A percentile compares a stretch with the other conserved stretches of the same genome.
These are phyloP conservation scores for Pseudocercospora eumusae DNA, from an alignment of 2,329 filamentous ascomycete genomes.

Conservation along the genomic window DNA sequence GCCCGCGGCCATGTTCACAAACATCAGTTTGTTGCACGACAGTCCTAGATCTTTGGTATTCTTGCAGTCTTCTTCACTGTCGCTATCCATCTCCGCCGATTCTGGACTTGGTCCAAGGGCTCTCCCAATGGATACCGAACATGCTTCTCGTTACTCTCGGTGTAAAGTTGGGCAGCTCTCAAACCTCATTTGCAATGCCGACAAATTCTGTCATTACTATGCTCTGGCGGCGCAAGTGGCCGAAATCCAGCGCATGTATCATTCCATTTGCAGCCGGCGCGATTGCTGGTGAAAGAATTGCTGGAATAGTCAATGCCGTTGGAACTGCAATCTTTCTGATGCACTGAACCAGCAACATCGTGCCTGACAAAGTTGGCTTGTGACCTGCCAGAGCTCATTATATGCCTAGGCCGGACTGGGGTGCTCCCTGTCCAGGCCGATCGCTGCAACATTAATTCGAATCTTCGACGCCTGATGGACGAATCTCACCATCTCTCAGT, in stretches of 20 bases:
- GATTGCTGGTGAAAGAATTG: conserved; percentile 1
- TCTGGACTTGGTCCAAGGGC: neutral
- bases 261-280: neutral
- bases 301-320: neutral
- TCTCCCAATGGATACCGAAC: neutral
- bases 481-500: too few species aligned
- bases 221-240: neutral
- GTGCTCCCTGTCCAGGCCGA: neutral
- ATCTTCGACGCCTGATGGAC: neutral
- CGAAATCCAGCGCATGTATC: neutral
- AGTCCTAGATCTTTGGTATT: neutral
- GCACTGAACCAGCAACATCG: neutral
- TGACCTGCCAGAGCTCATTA: too few species aligned
- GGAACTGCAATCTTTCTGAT: neutral
- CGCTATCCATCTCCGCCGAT: neutral
- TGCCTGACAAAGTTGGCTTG: too few species aligned
- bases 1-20: neutral
- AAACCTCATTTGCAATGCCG: neutral
- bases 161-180: neutral
- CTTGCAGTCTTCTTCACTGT: neutral
- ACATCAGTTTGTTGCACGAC: neutral
- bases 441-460: neutral
- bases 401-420: neutral
- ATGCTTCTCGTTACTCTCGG: conserved; percentile 2
- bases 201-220: neutral